These are phyloP conservation scores for Juglanconis sp. DNA, from an alignment of 2,329 filamentous ascomycete species.

Conservation along the genomic window DNA sequence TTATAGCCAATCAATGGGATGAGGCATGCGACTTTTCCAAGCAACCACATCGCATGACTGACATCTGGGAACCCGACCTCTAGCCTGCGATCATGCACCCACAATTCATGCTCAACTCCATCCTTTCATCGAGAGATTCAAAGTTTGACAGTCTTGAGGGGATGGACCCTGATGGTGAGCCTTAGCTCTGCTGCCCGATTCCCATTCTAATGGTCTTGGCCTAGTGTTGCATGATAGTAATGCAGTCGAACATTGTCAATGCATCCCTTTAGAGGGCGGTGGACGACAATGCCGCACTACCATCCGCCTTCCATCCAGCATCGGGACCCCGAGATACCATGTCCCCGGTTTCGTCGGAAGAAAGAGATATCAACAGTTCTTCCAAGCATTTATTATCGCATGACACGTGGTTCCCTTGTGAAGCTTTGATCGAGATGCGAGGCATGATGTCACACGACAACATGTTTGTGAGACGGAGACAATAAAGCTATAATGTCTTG, in stretches of 20 bases:
- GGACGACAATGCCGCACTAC: not conserved
- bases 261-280: not conserved
- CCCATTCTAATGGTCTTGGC: not conserved
- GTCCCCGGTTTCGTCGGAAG: not conserved
- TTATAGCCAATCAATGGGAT: not conserved
- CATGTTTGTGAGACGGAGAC: not conserved
- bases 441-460: not conserved
- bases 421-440: not conserved
- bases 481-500: not conserved
- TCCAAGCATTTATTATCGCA: not conserved
- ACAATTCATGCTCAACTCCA: not conserved
- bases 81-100: not conserved
- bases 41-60: too few relatives aligned
- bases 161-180: not conserved
- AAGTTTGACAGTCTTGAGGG: not conserved
- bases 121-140: not conserved
- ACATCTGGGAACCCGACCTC: not conserved
- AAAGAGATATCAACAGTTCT: not conserved
- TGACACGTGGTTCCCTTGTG: not conserved
- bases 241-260: conserved; percentile 2
- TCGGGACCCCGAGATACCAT: not conserved
- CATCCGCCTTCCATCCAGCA: not conserved
- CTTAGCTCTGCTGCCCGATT: not conserved
- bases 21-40: not conserved
- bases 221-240: not conserved